Percentiles rank a stretch among this genome's conserved stretches.
Evolutionary conservation across 352 stramenopile species (phyloP).

Genomic region (Hyaloperonospora brassicae): DNA sequence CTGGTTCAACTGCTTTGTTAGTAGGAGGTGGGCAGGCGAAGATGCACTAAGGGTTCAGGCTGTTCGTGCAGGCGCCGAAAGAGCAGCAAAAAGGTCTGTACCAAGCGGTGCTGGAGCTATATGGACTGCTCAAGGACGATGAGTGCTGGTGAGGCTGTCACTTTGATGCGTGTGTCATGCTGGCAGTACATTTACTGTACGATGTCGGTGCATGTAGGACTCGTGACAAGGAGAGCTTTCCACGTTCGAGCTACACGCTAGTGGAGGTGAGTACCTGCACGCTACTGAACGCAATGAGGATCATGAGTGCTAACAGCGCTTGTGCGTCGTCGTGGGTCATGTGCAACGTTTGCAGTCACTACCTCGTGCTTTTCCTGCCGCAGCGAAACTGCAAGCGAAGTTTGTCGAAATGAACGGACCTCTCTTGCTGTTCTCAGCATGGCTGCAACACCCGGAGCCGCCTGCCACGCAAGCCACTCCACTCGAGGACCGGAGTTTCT

Average conservation of each 20-base stretch:
- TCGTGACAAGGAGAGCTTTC: conserved; percentile 75
- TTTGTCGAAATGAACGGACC: conserved; percentile 51
- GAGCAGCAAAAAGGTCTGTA: conserved; percentile 42
- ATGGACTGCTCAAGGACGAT: conserved; percentile 58
- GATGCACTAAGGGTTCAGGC: background rate
- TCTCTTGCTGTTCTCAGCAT: conserved; percentile 58
- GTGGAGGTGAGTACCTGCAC: conserved; percentile 31
- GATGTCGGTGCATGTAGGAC: conserved; percentile 25
- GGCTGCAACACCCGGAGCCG: conserved; percentile 68
- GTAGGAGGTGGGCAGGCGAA: background rate
- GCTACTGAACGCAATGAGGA: background rate
- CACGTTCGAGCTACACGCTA: conserved; percentile 64
- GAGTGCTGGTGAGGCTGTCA: conserved; percentile 43
- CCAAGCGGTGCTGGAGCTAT: conserved; percentile 44
- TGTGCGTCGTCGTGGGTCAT: background rate
- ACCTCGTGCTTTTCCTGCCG: conserved; percentile 21
- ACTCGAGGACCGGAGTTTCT: conserved; percentile 60
- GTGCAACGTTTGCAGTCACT: conserved; percentile 27
- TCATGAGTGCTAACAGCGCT: background rate
- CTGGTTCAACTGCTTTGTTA: background rate
- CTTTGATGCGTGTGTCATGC: background rate
- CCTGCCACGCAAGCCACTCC: conserved; percentile 57
- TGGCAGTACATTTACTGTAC: background rate
- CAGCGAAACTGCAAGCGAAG: conserved; percentile 17
- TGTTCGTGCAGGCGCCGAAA: conserved; percentile 27